Base-by-base conservation (phyloP, 305 asterid genomes). In the Fraxinus platypoda region DNA sequence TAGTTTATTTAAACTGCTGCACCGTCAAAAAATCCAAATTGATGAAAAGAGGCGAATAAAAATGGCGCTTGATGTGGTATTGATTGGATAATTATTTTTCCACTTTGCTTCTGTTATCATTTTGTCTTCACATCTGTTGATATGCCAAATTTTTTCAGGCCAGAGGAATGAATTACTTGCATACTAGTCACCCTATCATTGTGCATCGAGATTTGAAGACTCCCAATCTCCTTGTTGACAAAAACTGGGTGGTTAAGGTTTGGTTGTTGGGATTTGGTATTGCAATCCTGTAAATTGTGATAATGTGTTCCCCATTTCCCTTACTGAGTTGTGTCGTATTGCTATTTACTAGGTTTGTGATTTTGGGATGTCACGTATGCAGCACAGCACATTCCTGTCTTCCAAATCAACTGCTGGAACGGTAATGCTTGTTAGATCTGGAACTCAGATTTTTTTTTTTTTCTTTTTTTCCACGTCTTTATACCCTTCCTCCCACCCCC, bases 21-120 rank as follows among this genome's bases (percentile, higher is more conserved):
- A 93, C 81, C 93, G 95, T 64, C 93, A 93, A 81, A 88, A 84
- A 85, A 87, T 89, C 87, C 97, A 87, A 81, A 85, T 94, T 84
- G 99, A 96, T 77, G 99, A 96, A 87, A 93, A 83, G 88, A 90
- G 92, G 91, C 91, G 98, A 80, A 83, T 96, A 85, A 88, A 92
- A 70, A 96, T 96, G 99, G 98, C 98, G 77, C 94, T 94, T 85
- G 99, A 96, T 90, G 99, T 96, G 98, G 99, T 96, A 90, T 84
- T 88, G 79, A 52, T 82, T 84, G 75, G 79, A 57, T 37, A 49
- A 76, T 37, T 83, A 52, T 12, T 49, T 31, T 80, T 81, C 84
- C 64, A 62, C 70, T 72, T 75, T 79, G 81, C 70, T 81, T 49
- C 84, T 81, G 76, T 33, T 46, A 59, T 76, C 80, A 81, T 49